Evolutionary conservation across 257 asterid species (phyloP).

Genomic region (Buddleja alternifolia): DNA sequence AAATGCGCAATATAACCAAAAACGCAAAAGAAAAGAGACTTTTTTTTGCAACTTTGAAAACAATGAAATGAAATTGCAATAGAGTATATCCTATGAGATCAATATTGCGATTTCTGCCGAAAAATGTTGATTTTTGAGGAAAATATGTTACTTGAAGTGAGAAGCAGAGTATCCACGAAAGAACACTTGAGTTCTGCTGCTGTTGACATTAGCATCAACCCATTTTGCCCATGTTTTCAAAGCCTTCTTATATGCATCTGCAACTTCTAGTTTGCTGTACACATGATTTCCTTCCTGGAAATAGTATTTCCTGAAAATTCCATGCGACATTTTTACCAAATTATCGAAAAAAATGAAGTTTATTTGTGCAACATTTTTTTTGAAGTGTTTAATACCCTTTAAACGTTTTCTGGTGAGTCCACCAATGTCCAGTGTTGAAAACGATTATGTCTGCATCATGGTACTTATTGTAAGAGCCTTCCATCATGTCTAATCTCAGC

Average conservation of each 20-base stretch:
- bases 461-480: constrained; percentile 41
- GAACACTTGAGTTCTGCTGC: constrained; percentile 47
- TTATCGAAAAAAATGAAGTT: no score
- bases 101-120: no score
- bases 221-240: constrained; percentile 64
- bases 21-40: no score
- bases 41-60: no score
- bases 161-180: constrained; percentile 65
- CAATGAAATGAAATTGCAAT: no score
- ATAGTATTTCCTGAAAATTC: constrained; percentile 43
- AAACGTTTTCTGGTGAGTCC: constrained; percentile 67
- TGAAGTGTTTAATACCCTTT: constrained; percentile 37
- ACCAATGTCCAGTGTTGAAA: constrained; percentile 83
- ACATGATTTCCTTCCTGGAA: constrained; percentile 66
- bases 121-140: not conserved
- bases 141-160: constrained; percentile 58
- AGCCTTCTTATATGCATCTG: constrained; percentile 57
- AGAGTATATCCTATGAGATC: no score
- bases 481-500: constrained; percentile 56
- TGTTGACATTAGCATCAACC: constrained; percentile 58
- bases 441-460: constrained; percentile 58
- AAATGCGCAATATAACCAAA: no score
- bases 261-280: constrained; percentile 40
- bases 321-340: not conserved
- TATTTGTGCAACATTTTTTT: no score